Evolutionary conservation across 208 protist species (phyloP), one percentile per base, ranked within the genome.

Genomic region (Acanthamoeba lenticulata): DNA sequence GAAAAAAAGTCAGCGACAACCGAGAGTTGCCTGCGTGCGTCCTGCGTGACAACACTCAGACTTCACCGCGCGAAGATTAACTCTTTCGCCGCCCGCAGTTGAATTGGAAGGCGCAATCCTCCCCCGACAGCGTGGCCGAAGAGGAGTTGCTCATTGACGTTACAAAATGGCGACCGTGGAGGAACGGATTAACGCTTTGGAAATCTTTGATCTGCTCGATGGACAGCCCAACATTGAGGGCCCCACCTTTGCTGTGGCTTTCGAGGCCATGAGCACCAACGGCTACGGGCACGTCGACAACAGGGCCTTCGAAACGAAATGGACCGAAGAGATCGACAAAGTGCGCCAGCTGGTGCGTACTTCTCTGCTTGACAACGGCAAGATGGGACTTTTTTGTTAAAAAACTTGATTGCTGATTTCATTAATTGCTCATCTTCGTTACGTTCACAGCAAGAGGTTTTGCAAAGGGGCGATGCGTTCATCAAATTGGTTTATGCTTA

Each of bases 401-500:
- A 27, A 67, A 27, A 67, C 21, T 27, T 27, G 57, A 86, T 57
- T 47, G 29, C 45, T 5, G 24, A 57, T 86, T 7, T 6, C 57
- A 38, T 90, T 90, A 11, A 47, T 89, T 62, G 40, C 15, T n/a
- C 21, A 45, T 6, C 6, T 52, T 52, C 47, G 47, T 62, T 62
- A 27, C 55, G 1, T 49, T 19, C 5, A 77, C 67, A 96, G 95
- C 60, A 97, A 57, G 92, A 97, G 7, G 45, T 95, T 29, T 69
- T 97, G 44, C 74, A 92, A 9, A 3, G 45, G 13, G 96, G 97
- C 47, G 95, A 97, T 11, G 1, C 27, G 13, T 98, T 95, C 47
- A 90, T 97, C 17, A 94, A 94, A 34, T 96, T 96, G 88, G 72
- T 97, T 0, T 98, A 97, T n/a, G 95, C 97, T 9, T 97, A 97